These are phyloP conservation scores for Euptelea pleiosperma DNA, from an alignment of 164 flowering plant species.

Conservation along the genomic window DNA sequence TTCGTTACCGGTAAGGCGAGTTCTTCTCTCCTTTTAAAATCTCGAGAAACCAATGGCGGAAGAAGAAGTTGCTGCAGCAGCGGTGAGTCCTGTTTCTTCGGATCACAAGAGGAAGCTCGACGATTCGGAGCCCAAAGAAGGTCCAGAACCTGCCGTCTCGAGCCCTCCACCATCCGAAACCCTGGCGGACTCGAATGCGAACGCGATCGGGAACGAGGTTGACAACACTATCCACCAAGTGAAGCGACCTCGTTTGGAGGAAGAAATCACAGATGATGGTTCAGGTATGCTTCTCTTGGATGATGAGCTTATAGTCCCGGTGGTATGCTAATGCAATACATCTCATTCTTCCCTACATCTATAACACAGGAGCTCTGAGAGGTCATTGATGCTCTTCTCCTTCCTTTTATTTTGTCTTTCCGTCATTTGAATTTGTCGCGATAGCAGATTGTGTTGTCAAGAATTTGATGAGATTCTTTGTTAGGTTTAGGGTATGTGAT, in stretches of 20 bases:
- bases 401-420: too few relatives aligned
- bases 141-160: conserved; percentile 11
- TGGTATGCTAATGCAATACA: too few relatives aligned
- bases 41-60: conserved; percentile 38
- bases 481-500: background rate
- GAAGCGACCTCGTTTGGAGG: conserved; percentile 68
- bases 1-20: too few relatives aligned
- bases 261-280: conserved; percentile 23
- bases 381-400: too few relatives aligned
- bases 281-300: conserved; percentile 23
- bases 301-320: too few relatives aligned
- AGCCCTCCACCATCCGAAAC: conserved; percentile 11
- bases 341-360: too few relatives aligned
- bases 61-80: conserved; percentile 38
- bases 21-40: too few relatives aligned
- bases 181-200: conserved; percentile 9
- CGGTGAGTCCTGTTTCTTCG: conserved; percentile 15
- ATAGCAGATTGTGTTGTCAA: too few relatives aligned
- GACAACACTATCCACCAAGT: conserved; percentile 28
- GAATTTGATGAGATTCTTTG: background rate
- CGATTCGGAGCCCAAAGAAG: conserved; percentile 43
- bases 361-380: too few relatives aligned
- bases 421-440: too few relatives aligned
- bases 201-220: conserved; percentile 17
- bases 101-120: conserved; percentile 71